Evolutionary conservation across 139 green algal genomes (phyloP), one percentile per base, ranked within the genome.

Genomic region (Helicosporidium sp.): DNA sequence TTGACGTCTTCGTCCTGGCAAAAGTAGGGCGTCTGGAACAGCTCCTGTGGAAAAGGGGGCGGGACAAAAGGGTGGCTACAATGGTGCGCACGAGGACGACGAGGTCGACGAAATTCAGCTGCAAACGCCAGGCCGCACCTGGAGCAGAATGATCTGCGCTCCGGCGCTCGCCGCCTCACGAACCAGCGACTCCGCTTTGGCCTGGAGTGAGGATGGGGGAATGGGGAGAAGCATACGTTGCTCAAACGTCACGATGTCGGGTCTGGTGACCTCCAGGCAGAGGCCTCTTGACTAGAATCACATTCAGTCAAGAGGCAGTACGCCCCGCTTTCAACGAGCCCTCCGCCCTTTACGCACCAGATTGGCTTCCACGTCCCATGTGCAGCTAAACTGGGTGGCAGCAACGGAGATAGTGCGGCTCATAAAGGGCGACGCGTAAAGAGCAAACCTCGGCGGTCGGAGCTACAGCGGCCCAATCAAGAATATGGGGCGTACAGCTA

Each of bases 141-240:
- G 69, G 12, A 81, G 49, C 44, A 81, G 55, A 42, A 83, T 80
- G 49, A 83, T 65, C n/a, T 83, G 61, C 4, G 74, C 74, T 0
- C 74, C 74, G 7, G 57, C 50, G 0, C 54, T 51, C 5, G 72
- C 70, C n/a, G 74, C 74, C 13, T 64, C 37, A 2, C 72, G 52
- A 3, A 83, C 57, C 6, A 64, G 41, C 24, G 49, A 28, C 50
- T 82, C 68, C 3, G 67, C 74, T 40, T 73, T 81, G 3, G 17
- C 61, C 68, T 75, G 62, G 33, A 13, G 10, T 37, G 10, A 37
- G 10, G 31, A 37, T 1, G 31, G 31, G 31, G 31, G 31, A 0
- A 10, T 13, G 13, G 13, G 31, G 31, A 10, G 1, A 37, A 1
- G 13, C 31, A 10, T 13, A 13, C 10, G 31, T 13, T 18, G 31